phyloP scores from a whole-genome alignment of 805 yeast species.

The Zygoascus flipseniorum region DNA sequence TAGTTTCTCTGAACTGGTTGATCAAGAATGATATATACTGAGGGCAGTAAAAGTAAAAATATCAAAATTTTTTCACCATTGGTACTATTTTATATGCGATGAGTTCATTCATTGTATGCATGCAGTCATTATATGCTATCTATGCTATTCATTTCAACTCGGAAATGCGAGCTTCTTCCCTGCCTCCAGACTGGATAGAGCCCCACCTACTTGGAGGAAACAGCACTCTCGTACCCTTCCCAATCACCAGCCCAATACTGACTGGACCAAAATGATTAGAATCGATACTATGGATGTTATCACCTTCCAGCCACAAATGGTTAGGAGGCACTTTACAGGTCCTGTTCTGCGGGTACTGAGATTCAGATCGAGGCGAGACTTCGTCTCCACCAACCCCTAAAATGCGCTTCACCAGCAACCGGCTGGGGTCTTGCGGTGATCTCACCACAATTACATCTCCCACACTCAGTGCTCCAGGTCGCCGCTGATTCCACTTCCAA shows the following conservation, averaged over 20 bases:
- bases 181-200: constrained; percentile 41
- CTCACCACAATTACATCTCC: constrained; percentile 72
- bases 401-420: constrained; percentile 69
- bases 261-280: constrained; percentile 86
- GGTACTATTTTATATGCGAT: too few relatives aligned
- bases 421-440: constrained; percentile 74
- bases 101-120: too few relatives aligned
- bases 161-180: constrained; percentile 37
- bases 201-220: constrained; percentile 64
- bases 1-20: too few relatives aligned
- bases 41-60: too few relatives aligned
- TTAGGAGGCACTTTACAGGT: constrained; percentile 59
- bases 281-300: constrained; percentile 69
- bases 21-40: too few relatives aligned
- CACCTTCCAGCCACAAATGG: constrained; percentile 95
- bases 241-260: constrained; percentile 69
- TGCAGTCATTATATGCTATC: too few relatives aligned
- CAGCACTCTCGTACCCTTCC: constrained; percentile 58
- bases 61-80: too few relatives aligned
- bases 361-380: constrained; percentile 41
- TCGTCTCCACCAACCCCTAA: constrained; percentile 68
- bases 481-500: constrained; percentile 51
- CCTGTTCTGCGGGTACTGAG: constrained; percentile 53
- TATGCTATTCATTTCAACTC: not conserved
- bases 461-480: constrained; percentile 38